Evolutionary conservation across 83 land plant species (phyloP).

Genomic region (Thuja plicata): DNA sequence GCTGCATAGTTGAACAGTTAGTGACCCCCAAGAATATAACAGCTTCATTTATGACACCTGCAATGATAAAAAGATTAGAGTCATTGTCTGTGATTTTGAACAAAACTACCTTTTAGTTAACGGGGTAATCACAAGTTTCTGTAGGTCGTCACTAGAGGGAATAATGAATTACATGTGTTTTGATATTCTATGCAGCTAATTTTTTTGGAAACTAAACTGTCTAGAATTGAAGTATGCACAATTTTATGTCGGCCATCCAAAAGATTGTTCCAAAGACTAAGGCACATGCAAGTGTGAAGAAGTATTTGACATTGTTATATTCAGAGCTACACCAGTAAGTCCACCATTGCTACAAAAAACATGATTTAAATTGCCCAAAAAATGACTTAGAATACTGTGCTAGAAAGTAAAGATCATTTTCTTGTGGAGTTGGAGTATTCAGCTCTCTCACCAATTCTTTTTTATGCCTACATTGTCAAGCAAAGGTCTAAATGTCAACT

Average conservation of each 20-base stretch:
- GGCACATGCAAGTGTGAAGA: constrained; percentile 58
- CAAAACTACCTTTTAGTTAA: not conserved
- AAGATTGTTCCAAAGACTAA: constrained; percentile 22
- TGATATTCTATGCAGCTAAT: not conserved
- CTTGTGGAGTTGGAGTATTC: constrained; percentile 39
- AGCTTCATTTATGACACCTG: constrained; percentile 58
- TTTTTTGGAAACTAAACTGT: not conserved
- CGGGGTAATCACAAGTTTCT: not conserved
- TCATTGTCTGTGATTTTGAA: constrained; percentile 17
- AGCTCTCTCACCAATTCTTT: constrained; percentile 50
- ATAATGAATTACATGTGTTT: not conserved
- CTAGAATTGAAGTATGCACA: constrained; percentile 21
- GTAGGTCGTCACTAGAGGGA: no score
- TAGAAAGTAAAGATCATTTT: constrained; percentile 24
- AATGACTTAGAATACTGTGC: constrained; percentile 46
- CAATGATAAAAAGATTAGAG: constrained; percentile 27
- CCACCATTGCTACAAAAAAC: constrained; percentile 67
- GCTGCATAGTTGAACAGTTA: no score
- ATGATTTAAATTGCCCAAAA: constrained; percentile 58
- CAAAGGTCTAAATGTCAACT: not conserved
- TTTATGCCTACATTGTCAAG: constrained; percentile 42
- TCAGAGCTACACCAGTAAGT: constrained; percentile 42
- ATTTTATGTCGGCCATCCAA: constrained; percentile 58
- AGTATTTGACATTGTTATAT: constrained; percentile 62
- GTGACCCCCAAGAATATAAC: no score